These are phyloP conservation scores for Solanum peruvianum DNA, from an alignment of 257 asterid species.

Conservation along the genomic window DNA sequence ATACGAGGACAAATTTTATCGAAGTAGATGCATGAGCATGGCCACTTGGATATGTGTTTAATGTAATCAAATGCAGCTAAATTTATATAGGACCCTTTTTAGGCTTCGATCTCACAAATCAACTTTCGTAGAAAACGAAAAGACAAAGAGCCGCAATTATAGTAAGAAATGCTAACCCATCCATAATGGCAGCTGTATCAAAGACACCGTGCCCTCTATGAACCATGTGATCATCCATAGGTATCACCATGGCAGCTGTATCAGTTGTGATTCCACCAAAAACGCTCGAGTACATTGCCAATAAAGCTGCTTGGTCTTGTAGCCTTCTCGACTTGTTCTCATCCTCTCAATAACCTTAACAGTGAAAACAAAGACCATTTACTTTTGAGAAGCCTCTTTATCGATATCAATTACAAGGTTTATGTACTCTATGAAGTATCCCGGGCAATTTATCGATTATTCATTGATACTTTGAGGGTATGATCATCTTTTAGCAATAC, in stretches of 20 bases:
- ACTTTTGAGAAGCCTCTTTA: neutral
- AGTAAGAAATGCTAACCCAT: conserved; percentile 48
- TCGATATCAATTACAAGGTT: neutral
- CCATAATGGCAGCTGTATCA: conserved; percentile 76
- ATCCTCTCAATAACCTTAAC: conserved; percentile 62
- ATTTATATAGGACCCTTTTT: neutral
- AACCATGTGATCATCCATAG: conserved; percentile 94
- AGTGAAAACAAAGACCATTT: neutral
- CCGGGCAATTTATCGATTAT: neutral
- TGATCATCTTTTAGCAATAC: neutral
- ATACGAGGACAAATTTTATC: neutral
- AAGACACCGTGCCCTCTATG: conserved; percentile 97
- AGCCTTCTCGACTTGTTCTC: conserved; percentile 28
- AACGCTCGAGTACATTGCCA: conserved; percentile 87
- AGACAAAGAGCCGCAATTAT: neutral
- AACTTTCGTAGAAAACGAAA: neutral
- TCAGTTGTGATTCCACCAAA: conserved; percentile 83
- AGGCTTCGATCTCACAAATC: neutral
- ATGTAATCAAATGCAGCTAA: neutral
- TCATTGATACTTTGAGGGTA: neutral
- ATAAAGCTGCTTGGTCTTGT: conserved; percentile 53
- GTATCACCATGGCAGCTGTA: conserved; percentile 82
- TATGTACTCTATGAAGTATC: neutral
- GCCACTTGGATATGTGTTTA: neutral
- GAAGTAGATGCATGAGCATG: neutral